Evolutionary conservation across 139 green algal species (phyloP), one percentile per base, ranked within the genome.

Genomic region (Coccomyxa sp.): DNA sequence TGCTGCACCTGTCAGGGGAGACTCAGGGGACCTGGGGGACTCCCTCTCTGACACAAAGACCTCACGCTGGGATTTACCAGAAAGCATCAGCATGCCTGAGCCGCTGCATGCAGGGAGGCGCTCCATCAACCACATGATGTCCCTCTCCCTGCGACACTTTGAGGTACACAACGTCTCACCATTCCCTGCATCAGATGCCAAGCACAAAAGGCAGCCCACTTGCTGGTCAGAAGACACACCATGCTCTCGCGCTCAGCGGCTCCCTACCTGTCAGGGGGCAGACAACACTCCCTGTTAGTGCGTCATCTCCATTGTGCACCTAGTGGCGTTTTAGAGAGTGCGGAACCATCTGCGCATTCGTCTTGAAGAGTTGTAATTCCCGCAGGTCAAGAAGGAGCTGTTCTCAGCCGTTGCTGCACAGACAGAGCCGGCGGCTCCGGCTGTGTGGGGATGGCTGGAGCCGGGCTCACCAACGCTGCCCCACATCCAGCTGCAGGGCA

Each of bases 391-490:
- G 50, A 64, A 64, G 50, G 50, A 64, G 22, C 18, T 64, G 18
- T 64, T 64, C 50, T 64, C 50, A 31, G 50, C 18, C 50, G 27
- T 64, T 10, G 5, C 50, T 18, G 18, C 50, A 7, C 22, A 31
- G 4, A 22, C 18, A 18, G 27, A 64, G 50, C 22, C 27, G 50
- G 27, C 18, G 18, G 18, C 18, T 18, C 18, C 50, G 50, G 50
- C 18, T 22, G 74, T 83, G 14, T 89, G 85, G 85, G 86, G 86
- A 37, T 90, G 86, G 81, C 83, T 90, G 31, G 76, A 79, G 54
- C 83, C 83, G 27, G 70, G 76, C 78, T 39, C 40, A 73, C 34
- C 41, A 68, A 64, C 58, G n/a, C 83, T 88, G 81, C 86, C 83
- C 10, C 76, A 87, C 70, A 81, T 90, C 39, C 78, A 87, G 77